These are phyloP conservation scores for Neofusicoccum cordaticola DNA, from an alignment of 2,329 filamentous ascomycete genomes.

Conservation along the genomic window DNA sequence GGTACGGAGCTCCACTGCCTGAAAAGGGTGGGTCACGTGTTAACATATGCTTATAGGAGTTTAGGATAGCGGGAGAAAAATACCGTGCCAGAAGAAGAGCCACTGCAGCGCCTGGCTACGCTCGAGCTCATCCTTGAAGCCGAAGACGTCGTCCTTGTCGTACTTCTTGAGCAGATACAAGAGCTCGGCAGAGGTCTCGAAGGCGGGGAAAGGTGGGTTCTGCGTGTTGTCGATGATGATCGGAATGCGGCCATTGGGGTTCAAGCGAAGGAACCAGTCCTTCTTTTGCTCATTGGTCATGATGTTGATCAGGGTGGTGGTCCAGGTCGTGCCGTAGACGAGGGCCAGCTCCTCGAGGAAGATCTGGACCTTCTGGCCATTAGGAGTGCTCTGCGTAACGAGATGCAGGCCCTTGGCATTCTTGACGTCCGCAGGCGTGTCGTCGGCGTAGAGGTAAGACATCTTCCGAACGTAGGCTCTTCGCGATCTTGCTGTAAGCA, in stretches of 20 bases:
- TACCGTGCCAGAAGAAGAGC: conserved; percentile 55
- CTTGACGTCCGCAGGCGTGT: conserved; percentile 46
- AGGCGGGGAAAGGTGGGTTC: conserved; percentile 42
- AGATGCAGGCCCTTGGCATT: conserved; percentile 52
- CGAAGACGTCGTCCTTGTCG: conserved; percentile 51
- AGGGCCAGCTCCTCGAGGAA: conserved; percentile 55
- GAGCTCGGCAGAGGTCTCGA: conserved; percentile 54
- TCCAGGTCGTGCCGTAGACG: conserved; percentile 40
- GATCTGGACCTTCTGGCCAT: conserved; percentile 53
- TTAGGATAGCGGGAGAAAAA: conserved; percentile 22
- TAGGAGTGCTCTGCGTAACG: conserved; percentile 52
- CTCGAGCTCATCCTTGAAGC: conserved; percentile 53
- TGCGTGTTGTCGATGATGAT: conserved; percentile 12
- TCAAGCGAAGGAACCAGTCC: conserved; percentile 52
- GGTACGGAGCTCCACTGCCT: conserved; percentile 37
- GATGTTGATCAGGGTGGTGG: conserved; percentile 35
- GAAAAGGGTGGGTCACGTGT: no score
- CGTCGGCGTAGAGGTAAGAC: conserved; percentile 44
- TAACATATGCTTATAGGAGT: neutral
- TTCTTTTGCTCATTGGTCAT: conserved; percentile 56
- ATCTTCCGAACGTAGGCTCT: conserved; percentile 24
- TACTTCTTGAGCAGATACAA: conserved; percentile 51
- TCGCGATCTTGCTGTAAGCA: neutral
- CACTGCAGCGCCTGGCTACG: conserved; percentile 50
- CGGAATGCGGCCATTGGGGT: conserved; percentile 24